Evolutionary conservation across 139 green algal genomes (phyloP), one percentile per base, ranked within the genome.

Genomic region (Tetraselmis chui): DNA sequence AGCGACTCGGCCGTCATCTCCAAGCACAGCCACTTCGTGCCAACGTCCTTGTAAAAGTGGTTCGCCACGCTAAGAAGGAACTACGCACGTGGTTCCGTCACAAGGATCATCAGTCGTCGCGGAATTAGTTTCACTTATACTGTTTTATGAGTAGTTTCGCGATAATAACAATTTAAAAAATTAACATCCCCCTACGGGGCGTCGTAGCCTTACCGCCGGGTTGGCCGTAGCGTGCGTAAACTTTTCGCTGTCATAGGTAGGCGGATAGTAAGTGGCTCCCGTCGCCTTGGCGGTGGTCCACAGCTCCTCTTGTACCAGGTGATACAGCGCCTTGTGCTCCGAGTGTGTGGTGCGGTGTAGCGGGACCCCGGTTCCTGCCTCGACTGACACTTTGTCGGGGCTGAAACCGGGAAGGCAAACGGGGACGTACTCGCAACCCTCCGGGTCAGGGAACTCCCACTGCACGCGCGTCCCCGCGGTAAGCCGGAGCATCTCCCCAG

Each of bases 191-290:
- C n/a, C n/a, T n/a, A n/a, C n/a, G n/a, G n/a, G n/a, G n/a, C n/a
- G n/a, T n/a, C n/a, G n/a, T n/a, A n/a, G n/a, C 5, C 45, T 67
- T 18, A 67, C 45, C 45, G 5, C 45, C 11, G 79, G 79, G 79
- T 83, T 58, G 11, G 79, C 79, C n/a, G 79, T 83, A 59, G 79
- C 79, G 79, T 83, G 79, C 58, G 79, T 83, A 59, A 83, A 83
- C n/a, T 28, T 28, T n/a, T 83, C 79, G 2, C 18, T 11, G n/a
- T 32, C 59, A 59, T 83, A 83, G n/a, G 79, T 83, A 27, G 79
- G 79, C 29, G 79, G 79, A 28, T 78, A 83, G n/a, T 83, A 83
- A 26, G 22, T 45, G 58, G n/a, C 79, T 26, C 27, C 79, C 29
- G 22, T 27, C 5, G 25, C 79, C 58, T 78, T 45, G 32, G 58